These are phyloP conservation scores for Pelargonium nanum DNA, from an alignment of 345 rosid species.

Conservation along the genomic window DNA sequence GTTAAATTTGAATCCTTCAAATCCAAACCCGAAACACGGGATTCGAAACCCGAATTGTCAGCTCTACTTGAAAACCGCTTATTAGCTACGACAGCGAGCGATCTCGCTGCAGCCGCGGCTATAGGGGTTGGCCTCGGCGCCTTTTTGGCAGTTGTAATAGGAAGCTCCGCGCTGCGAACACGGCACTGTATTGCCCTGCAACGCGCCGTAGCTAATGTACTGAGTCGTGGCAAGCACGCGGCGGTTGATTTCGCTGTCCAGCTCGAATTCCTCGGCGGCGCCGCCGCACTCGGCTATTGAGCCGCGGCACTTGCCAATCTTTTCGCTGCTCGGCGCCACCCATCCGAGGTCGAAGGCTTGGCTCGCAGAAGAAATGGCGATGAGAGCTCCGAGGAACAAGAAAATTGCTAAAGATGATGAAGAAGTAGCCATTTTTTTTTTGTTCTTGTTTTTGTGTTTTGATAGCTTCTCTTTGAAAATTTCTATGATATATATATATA, in stretches of 20 bases:
- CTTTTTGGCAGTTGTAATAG: slow-evolving; percentile 70
- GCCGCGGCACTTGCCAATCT: slow-evolving; percentile 35
- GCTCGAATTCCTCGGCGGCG: slow-evolving; percentile 33
- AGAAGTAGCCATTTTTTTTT: neutral
- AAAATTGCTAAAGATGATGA: neutral
- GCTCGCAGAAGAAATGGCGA: neutral
- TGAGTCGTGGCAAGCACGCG: slow-evolving; percentile 54
- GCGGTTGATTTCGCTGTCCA: slow-evolving; percentile 63
- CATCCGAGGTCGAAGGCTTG: slow-evolving; percentile 23
- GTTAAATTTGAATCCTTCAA: too few relatives aligned
- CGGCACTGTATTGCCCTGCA: slow-evolving; percentile 59
- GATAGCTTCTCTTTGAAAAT: neutral
- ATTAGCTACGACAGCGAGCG: slow-evolving; percentile 58
- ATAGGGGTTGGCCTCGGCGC: slow-evolving; percentile 73
- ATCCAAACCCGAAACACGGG: too few relatives aligned
- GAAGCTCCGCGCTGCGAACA: slow-evolving; percentile 80
- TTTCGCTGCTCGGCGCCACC: slow-evolving; percentile 14
- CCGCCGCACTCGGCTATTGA: slow-evolving; percentile 47
- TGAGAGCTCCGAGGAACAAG: neutral
- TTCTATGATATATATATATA: neutral
- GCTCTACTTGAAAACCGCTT: neutral
- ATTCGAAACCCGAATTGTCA: too few relatives aligned
- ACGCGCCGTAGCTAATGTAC: slow-evolving; percentile 68
- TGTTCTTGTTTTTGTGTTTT: too few relatives aligned
- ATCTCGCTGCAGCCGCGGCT: slow-evolving; percentile 64